Evolutionary conservation across 2,329 filamentous ascomycete species (phyloP).

Genomic region (Exophiala oligosperma): DNA sequence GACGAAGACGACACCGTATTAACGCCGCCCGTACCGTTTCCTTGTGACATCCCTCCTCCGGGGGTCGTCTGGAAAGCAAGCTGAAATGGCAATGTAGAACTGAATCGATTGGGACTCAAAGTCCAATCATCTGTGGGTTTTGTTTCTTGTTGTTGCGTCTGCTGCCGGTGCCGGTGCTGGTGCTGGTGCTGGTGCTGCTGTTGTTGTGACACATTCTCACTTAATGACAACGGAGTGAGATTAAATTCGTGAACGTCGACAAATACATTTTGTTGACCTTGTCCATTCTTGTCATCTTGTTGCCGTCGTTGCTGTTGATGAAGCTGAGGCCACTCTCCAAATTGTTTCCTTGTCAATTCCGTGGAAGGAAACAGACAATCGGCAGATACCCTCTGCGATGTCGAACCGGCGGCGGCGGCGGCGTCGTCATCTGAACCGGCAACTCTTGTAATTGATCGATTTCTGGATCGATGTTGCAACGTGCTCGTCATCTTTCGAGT

Average conservation of each 20-base stretch:
- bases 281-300: too few relatives aligned
- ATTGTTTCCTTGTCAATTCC: too few relatives aligned
- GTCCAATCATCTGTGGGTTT: not conserved
- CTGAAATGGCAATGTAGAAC: conserved; percentile 9
- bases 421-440: too few relatives aligned
- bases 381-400: too few relatives aligned
- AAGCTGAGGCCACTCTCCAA: too few relatives aligned
- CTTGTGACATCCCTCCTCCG: not conserved
- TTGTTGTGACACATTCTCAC: not conserved
- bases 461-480: not conserved
- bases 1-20: not conserved
- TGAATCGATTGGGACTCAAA: conserved; percentile 5
- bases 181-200: not conserved
- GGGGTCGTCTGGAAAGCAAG: not conserved
- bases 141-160: not conserved
- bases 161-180: not conserved
- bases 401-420: too few relatives aligned
- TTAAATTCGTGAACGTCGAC: conserved; percentile 3
- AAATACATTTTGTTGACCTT: not conserved
- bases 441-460: not conserved
- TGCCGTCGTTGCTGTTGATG: too few relatives aligned
- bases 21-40: too few relatives aligned
- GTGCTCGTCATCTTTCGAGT: not conserved
- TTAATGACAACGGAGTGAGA: conserved; percentile 3
- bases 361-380: too few relatives aligned